Percentiles rank a stretch among this genome's conserved stretches.
Conservation (phyloP, 75 land plant genomes). For the Picea glauca region DNA sequence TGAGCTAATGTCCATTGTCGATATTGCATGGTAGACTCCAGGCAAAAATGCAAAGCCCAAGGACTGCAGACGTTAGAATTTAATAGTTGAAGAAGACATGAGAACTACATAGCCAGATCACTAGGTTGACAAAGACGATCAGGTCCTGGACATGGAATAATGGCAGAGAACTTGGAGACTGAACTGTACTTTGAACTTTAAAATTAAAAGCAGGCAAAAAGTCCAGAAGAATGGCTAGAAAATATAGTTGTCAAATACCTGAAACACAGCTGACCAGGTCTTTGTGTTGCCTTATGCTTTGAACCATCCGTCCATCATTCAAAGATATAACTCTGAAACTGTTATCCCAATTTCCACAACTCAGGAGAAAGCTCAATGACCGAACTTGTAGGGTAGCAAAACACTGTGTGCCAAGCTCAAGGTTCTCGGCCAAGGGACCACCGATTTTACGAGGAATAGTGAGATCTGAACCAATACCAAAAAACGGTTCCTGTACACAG, state of each 20-base stretch:
- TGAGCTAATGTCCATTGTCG: background rate
- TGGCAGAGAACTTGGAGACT: background rate
- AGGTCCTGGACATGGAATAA: background rate
- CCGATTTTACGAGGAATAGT: constrained; percentile 63
- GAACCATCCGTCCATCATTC: constrained; percentile 79
- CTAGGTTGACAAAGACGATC: background rate
- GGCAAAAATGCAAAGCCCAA: background rate
- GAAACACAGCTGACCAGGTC: constrained; percentile 95
- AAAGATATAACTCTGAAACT: constrained; percentile 88
- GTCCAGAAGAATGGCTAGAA: background rate
- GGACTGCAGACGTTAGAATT: background rate
- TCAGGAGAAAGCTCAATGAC: constrained; percentile 65
- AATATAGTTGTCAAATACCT: constrained; percentile 42
- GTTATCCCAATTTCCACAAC: constrained; percentile 97
- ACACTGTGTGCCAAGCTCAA: constrained; percentile 63
- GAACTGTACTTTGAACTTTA: background rate
- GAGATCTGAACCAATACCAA: constrained; percentile 87
- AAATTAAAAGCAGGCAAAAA: background rate
- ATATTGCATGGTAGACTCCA: background rate
- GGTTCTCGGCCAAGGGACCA: constrained; percentile 69
- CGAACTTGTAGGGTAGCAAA: constrained; percentile 75
- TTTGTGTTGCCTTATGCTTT: constrained; percentile 85
- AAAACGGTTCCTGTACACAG: constrained; percentile 77
- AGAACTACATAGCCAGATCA: background rate
- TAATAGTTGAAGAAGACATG: background rate